Conservation (phyloP, 208 protist genomes). For the Dictyostelium gargantuum region DNA sequence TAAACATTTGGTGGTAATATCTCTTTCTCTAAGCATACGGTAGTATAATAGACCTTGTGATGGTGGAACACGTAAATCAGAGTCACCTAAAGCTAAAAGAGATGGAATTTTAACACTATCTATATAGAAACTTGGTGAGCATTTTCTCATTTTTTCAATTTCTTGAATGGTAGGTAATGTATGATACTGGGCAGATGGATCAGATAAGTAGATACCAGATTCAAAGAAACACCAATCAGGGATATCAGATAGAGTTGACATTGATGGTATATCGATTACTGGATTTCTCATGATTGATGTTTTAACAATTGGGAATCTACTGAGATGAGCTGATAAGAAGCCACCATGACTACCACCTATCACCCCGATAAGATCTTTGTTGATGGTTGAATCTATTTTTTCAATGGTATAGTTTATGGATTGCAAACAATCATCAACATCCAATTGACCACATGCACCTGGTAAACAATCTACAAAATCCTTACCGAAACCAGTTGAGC, state of each 20-base stretch:
- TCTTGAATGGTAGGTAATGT: not conserved
- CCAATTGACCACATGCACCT: not conserved
- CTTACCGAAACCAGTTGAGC: constrained; percentile 53
- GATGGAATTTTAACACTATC: constrained; percentile 11
- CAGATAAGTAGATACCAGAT: not conserved
- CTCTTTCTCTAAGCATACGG: not conserved
- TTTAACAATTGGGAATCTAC: not conserved
- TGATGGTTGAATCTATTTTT: not conserved
- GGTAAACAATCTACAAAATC: constrained; percentile 35
- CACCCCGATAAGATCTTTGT: not conserved
- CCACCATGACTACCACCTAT: constrained; percentile 60
- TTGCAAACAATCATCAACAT: constrained; percentile 14
- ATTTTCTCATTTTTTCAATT: constrained; percentile 21
- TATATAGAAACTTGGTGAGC: constrained; percentile 10
- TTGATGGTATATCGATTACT: constrained; percentile 34
- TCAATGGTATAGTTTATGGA: not conserved
- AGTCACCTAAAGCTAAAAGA: not conserved
- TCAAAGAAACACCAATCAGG: constrained; percentile 56
- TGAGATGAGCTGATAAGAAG: constrained; percentile 4
- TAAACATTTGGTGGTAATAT: constrained; percentile 8
- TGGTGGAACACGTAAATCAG: constrained; percentile 18
- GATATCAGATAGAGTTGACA: constrained; percentile 49
- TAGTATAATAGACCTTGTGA: constrained; percentile 26
- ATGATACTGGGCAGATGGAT: not conserved
- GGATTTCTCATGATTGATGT: constrained; percentile 46